These are phyloP conservation scores for Talaromyces sp. DNA, from an alignment of 2,329 filamentous ascomycete species.

Conservation along the genomic window DNA sequence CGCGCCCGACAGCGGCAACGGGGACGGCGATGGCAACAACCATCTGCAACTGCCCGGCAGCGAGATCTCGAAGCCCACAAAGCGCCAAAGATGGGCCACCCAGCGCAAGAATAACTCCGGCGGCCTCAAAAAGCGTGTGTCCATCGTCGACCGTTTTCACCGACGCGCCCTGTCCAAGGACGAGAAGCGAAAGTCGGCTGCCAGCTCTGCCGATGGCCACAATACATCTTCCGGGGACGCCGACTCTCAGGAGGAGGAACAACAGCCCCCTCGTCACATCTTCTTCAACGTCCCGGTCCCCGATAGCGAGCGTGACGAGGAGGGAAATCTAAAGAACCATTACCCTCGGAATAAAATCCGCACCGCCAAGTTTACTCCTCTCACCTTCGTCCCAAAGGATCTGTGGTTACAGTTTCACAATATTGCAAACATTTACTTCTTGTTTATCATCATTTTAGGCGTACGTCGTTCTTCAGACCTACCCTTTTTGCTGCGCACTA, in stretches of 20 bases:
- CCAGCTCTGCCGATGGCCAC: slow-evolving; percentile 28
- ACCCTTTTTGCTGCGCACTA: neutral
- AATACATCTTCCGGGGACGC: slow-evolving; percentile 17
- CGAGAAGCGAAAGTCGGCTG: slow-evolving; percentile 57
- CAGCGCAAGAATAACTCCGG: slow-evolving; percentile 72
- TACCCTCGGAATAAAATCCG: slow-evolving; percentile 94
- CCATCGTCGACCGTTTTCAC: slow-evolving; percentile 71
- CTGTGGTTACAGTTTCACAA: slow-evolving; percentile 98
- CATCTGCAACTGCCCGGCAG: slow-evolving; percentile 20
- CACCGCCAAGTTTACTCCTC: slow-evolving; percentile 92
- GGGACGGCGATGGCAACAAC: neutral
- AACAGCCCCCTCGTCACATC: slow-evolving; percentile 50
- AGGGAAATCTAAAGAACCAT: slow-evolving; percentile 63
- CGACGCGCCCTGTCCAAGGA: slow-evolving; percentile 57
- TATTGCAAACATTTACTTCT: slow-evolving; percentile 96
- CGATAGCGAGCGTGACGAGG: slow-evolving; percentile 66
- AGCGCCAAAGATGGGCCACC: slow-evolving; percentile 93
- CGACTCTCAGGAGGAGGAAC: slow-evolving; percentile 10
- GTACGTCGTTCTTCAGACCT: slow-evolving; percentile 56
- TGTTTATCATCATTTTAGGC: slow-evolving; percentile 89
- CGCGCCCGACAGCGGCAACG: slow-evolving; percentile 20
- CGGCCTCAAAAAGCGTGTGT: slow-evolving; percentile 71
- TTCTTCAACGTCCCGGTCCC: slow-evolving; percentile 87
- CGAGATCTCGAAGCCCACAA: slow-evolving; percentile 57
- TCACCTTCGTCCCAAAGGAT: slow-evolving; percentile 95